A percentile compares a stretch with the other conserved stretches of the same genome.
Conservation (phyloP, 2,329 filamentous ascomycete genomes). For the Ophiosphaerella korrae region DNA sequence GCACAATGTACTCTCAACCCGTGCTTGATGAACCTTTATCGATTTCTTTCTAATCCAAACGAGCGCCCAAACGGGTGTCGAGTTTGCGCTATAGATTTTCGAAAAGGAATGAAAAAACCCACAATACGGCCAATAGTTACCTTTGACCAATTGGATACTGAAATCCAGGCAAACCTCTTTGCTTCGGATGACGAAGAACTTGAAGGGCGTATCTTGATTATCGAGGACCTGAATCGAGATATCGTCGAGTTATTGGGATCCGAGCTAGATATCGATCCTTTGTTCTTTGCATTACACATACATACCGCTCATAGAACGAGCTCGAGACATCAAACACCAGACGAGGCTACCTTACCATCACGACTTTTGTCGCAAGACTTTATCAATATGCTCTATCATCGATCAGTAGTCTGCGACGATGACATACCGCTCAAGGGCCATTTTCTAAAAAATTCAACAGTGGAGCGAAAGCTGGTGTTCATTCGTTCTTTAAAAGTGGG, state of each 20-base stretch:
- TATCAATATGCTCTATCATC: conserved; percentile 20
- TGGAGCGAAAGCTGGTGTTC: conserved; percentile 15
- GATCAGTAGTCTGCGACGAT: conserved; percentile 6
- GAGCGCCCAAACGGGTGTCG: conserved; percentile 1
- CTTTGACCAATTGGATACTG: background rate
- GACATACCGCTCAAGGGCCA: background rate
- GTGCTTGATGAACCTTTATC: conserved; percentile 11
- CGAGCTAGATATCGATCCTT: conserved; percentile 49
- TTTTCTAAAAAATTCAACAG: too few species aligned
- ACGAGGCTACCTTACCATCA: conserved; percentile 22
- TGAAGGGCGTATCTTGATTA: conserved; percentile 29
- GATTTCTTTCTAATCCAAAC: conserved; percentile 7
- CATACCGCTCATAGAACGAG: conserved; percentile 1
- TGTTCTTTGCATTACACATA: conserved; percentile 53
- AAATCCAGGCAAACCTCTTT: background rate
- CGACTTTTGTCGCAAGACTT: conserved; percentile 6
- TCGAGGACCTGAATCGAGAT: conserved; percentile 52
- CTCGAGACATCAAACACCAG: conserved; percentile 13
- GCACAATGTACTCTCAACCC: conserved; percentile 3
- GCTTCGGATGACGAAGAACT: conserved; percentile 1
- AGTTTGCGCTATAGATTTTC: conserved; percentile 14
- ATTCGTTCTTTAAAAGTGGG: conserved; percentile 16
- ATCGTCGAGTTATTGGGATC: conserved; percentile 50
- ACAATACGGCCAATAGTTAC: background rate
- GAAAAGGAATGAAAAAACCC: background rate